Base-by-base conservation (phyloP, 371 early-diverging fungal genomes). In the Lichtheimia corymbifera region DNA sequence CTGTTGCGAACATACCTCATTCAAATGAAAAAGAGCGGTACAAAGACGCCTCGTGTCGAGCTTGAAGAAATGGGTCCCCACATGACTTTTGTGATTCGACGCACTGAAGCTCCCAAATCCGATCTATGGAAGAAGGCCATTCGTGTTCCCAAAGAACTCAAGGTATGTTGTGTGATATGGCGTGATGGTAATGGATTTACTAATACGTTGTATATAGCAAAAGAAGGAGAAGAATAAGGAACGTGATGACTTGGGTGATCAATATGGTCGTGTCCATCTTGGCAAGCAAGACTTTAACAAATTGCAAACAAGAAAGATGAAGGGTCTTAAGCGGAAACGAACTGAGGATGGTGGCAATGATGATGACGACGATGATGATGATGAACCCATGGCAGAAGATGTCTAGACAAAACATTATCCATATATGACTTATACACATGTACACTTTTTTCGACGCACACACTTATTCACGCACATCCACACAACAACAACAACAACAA, bases 261-360 rank as follows among this genome's bases (percentile, higher is more conserved):
- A 88, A 72, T 82, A 90, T 53, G 99, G 97, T 18, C 88, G 95
- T 58, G 82, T 98, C 52, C 97, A 97, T 79, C 77, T 98, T 83
- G 91, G 91, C 60, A 85, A 88, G 66, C 98, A 98, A 76, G 91
- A 97, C 55, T 80, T 98, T 54, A 63, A 79, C 64, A 91, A 93
- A 85, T 80, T 98, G 65, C 98, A 98, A 74, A 96, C 96, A 1
- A 84, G 99, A 70, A 98, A 98, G 88, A 95, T 98, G 93, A 96
- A 97, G 89, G 99, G 94, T 62, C 79, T 98, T 70, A 96, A 95
- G 83, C 79, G 88, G 63, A 74, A 80, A 45, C 52, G 76, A 40
- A 62, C 66, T 28, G 78, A 79, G 50, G 74, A 77, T 18, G 81
- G 83, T 44, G 78, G 68, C 12, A 84, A 80, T 7, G 85, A 80